Percentiles rank a stretch among this genome's conserved stretches.
Conservation (phyloP, 1,139 yeast species). For the Blastobotrys buckinghamii region DNA sequence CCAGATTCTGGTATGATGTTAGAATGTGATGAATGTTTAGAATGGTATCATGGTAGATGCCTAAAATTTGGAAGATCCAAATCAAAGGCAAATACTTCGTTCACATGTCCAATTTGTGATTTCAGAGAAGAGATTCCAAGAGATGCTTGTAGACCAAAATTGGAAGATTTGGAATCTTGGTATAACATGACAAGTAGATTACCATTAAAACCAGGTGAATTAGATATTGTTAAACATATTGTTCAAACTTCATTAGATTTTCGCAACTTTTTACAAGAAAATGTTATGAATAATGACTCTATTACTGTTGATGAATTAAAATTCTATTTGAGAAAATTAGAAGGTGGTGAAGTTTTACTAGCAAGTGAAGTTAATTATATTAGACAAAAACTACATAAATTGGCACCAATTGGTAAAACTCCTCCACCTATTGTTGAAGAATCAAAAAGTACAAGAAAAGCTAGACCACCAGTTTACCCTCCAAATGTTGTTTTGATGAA, state of each 20-base stretch:
- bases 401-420: slow-evolving; percentile 25
- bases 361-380: slow-evolving; percentile 30
- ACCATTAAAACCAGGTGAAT: slow-evolving; percentile 29
- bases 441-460: slow-evolving; percentile 1
- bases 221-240: slow-evolving; percentile 30
- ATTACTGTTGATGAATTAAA: slow-evolving; percentile 31
- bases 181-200: slow-evolving; percentile 21
- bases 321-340: slow-evolving; percentile 42
- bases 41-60: slow-evolving; percentile 76
- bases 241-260: slow-evolving; percentile 30
- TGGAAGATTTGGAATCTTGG: slow-evolving; percentile 34
- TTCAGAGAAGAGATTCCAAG: slow-evolving; percentile 32
- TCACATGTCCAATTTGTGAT: slow-evolving; percentile 67
- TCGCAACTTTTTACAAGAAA: slow-evolving; percentile 22
- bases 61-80: slow-evolving; percentile 38
- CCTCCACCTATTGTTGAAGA: slow-evolving; percentile 23
- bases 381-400: slow-evolving; percentile 25
- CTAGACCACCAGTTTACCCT: background rate
- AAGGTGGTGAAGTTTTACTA: slow-evolving; percentile 36
- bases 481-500: background rate
- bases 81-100: slow-evolving; percentile 34
- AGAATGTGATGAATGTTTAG: slow-evolving; percentile 71
- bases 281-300: slow-evolving; percentile 19
- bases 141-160: slow-evolving; percentile 32
- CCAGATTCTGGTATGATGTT: slow-evolving; percentile 63